Conservation (phyloP, 2,329 filamentous ascomycete species). For the Penicillium digitatum region DNA sequence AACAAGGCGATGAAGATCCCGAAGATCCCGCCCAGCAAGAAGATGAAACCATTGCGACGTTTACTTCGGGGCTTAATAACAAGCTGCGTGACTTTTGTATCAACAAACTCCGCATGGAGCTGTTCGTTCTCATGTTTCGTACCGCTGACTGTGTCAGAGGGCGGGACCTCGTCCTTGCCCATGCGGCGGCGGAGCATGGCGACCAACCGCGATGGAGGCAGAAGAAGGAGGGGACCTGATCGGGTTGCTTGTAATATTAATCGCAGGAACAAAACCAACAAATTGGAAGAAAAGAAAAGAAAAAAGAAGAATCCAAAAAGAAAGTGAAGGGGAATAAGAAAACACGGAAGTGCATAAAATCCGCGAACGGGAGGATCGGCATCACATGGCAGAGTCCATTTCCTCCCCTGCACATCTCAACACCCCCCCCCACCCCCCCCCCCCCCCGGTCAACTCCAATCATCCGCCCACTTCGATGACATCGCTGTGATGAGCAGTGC, state of each 20-base stretch:
- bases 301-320: constrained; percentile 5
- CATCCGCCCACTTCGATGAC: constrained; percentile 16
- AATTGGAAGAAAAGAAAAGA: constrained; percentile 1
- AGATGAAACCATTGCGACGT: constrained; percentile 75
- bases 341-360: constrained; percentile 8
- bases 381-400: constrained; percentile 24
- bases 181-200: constrained; percentile 43
- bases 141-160: constrained; percentile 17
- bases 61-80: constrained; percentile 53
- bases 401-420: background rate
- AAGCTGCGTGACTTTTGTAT: constrained; percentile 28
- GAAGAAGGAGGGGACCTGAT: constrained; percentile 1
- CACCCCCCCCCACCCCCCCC: background rate
- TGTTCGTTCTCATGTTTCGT: constrained; percentile 18
- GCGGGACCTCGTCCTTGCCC: constrained; percentile 33
- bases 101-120: constrained; percentile 19
- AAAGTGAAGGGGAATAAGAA: constrained; percentile 5
- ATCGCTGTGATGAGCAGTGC: constrained; percentile 30
- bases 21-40: constrained; percentile 82
- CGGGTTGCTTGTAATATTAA: constrained; percentile 2
- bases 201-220: constrained; percentile 16
- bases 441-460: background rate
- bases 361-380: constrained; percentile 19
- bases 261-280: background rate
- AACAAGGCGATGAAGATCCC: constrained; percentile 84